These are phyloP conservation scores for Aspergillus alliaceus DNA, from an alignment of 2,329 filamentous ascomycete species.

Conservation along the genomic window DNA sequence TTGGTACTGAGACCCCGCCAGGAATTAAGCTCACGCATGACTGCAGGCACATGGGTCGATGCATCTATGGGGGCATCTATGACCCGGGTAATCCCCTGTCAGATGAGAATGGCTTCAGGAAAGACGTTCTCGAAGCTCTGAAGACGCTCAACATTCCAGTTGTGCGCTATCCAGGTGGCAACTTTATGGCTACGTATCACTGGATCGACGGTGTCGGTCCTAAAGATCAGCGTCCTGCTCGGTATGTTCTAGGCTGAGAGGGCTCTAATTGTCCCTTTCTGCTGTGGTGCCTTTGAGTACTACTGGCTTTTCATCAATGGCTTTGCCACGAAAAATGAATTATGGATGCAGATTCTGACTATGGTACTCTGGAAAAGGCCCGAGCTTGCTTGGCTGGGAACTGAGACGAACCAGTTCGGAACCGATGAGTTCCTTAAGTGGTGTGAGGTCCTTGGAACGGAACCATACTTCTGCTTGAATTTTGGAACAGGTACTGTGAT, in stretches of 20 bases:
- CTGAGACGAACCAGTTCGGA: constrained; percentile 76
- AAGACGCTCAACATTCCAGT: constrained; percentile 74
- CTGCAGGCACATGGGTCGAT: constrained; percentile 78
- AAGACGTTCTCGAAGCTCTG: constrained; percentile 72
- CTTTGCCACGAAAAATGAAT: not conserved
- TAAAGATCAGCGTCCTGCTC: constrained; percentile 62
- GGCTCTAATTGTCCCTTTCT: not conserved
- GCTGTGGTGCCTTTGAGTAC: not conserved
- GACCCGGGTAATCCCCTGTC: constrained; percentile 73
- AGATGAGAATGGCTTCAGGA: constrained; percentile 73
- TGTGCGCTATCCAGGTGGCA: constrained; percentile 78
- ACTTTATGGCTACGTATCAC: constrained; percentile 82
- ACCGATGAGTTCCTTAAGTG: constrained; percentile 86
- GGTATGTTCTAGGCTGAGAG: constrained; percentile 33
- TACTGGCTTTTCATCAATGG: not conserved
- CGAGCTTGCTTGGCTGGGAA: constrained; percentile 76
- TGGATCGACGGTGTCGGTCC: constrained; percentile 82
- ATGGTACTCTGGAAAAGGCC: constrained; percentile 55
- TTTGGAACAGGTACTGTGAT: constrained; percentile 75
- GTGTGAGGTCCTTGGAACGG: constrained; percentile 70
- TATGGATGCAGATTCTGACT: not conserved
- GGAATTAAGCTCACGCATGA: constrained; percentile 13
- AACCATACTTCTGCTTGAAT: constrained; percentile 79
- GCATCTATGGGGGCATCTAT: constrained; percentile 85
- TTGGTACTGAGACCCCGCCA: not conserved